phyloP scores from a whole-genome alignment of 768 basidiomycete genomes.

The Floccularia luteovirens region DNA sequence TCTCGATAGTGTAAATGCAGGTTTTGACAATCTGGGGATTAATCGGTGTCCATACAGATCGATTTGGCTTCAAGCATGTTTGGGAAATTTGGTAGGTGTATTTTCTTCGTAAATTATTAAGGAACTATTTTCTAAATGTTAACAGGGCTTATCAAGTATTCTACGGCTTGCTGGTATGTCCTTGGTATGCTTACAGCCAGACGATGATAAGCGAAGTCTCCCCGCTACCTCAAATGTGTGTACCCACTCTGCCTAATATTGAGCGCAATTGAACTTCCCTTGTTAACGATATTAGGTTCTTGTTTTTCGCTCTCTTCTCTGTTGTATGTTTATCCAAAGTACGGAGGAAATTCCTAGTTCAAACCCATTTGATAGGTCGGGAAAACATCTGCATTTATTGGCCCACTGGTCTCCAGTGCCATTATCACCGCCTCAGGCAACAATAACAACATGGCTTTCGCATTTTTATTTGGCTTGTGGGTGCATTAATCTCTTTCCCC shows the following conservation, averaged over 20 bases:
- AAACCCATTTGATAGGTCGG: slow-evolving; percentile 36
- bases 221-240: slow-evolving; percentile 62
- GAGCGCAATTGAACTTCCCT: slow-evolving; percentile 7
- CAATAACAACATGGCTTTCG: slow-evolving; percentile 72
- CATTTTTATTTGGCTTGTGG: slow-evolving; percentile 64
- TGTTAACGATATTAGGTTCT: slow-evolving; percentile 32
- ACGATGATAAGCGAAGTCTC: slow-evolving; percentile 81
- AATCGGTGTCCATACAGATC: slow-evolving; percentile 65
- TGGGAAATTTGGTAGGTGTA: slow-evolving; percentile 66
- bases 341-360: not conserved
- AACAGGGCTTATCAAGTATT: slow-evolving; percentile 60
- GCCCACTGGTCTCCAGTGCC: slow-evolving; percentile 67
- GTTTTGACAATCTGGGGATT: slow-evolving; percentile 69
- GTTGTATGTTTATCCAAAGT: slow-evolving; percentile 32
- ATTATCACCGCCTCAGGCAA: slow-evolving; percentile 62
- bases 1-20: slow-evolving; percentile 28
- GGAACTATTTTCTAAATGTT: not conserved
- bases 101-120: slow-evolving; percentile 1
- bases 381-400: slow-evolving; percentile 73
- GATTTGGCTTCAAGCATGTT: slow-evolving; percentile 75
- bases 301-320: slow-evolving; percentile 71
- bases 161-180: slow-evolving; percentile 68
- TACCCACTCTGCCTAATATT: slow-evolving; percentile 2
- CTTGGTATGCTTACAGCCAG: slow-evolving; percentile 78
- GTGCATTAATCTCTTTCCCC: slow-evolving; percentile 15